Percentiles rank a stretch among this genome's conserved stretches.
Conservation (phyloP, 106 monocot genomes). For the Dendrobium officinale region DNA sequence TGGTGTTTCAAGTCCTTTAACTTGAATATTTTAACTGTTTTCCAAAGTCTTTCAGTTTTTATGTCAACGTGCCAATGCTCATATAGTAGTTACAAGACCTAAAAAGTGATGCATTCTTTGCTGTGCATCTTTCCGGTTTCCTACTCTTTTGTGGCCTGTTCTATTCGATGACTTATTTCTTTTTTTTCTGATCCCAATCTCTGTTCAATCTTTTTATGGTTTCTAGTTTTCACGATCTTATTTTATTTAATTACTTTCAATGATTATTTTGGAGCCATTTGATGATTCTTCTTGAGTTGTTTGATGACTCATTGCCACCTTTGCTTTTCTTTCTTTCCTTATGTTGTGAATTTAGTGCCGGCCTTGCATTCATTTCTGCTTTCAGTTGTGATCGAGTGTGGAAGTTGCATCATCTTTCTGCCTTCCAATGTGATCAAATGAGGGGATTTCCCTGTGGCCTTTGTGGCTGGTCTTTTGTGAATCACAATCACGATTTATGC, state of each 20-base stretch:
- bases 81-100: no score
- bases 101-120: no score
- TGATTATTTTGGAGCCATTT: background rate
- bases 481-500: no score
- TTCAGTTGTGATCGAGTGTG: background rate
- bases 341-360: background rate
- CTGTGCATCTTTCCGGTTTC: background rate
- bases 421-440: no score
- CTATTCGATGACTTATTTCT: no score
- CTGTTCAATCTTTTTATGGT: no score
- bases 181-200: no score
- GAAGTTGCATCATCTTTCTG: background rate
- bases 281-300: background rate
- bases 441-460: no score
- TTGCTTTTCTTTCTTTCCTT: background rate
- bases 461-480: no score
- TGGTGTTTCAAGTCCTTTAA: background rate
- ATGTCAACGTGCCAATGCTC: background rate
- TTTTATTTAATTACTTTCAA: background rate
- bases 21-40: background rate
- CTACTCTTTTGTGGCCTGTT: background rate
- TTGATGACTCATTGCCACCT: background rate
- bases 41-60: background rate
- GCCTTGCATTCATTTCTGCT: background rate
- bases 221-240: background rate